Percentiles rank a stretch among this genome's conserved stretches.
Evolutionary conservation across 257 asterid species (phyloP).

Genomic region (Solanum lignicaule): DNA sequence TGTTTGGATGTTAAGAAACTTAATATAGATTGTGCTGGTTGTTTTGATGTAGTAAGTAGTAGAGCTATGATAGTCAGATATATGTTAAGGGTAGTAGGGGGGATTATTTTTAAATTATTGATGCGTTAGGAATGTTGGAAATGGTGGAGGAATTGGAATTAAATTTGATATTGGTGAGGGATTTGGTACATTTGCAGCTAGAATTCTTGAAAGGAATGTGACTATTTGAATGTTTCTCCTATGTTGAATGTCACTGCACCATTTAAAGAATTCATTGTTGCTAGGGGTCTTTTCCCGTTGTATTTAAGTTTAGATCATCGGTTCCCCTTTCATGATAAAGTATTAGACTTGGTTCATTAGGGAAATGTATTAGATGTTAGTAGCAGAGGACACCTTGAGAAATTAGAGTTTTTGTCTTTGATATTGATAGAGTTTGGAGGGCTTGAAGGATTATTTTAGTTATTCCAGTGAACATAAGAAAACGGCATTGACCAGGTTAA

Average conservation of each 20-base stretch:
- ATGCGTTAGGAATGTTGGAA: background rate
- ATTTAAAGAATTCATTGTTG: background rate
- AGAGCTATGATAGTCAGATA: no score
- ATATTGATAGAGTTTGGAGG: background rate
- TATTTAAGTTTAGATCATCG: slow-evolving; percentile 3
- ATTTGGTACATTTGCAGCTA: background rate
- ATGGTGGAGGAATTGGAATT: no score
- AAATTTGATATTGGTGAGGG: background rate
- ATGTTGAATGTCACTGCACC: background rate
- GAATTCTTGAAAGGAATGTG: background rate
- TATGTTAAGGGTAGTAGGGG: no score
- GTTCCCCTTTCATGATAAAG: background rate
- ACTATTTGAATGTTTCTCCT: background rate
- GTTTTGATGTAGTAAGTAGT: no score
- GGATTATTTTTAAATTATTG: background rate
- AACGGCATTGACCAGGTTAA: no score
- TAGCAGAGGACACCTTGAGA: background rate
- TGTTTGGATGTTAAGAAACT: no score
- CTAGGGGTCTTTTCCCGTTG: background rate
- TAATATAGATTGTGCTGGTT: no score
- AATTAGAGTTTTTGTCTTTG: background rate
- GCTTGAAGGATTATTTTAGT: no score
- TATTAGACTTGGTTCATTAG: background rate
- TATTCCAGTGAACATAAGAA: background rate
- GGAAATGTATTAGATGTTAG: no score